A percentile compares a stretch with the other conserved stretches of the same genome.
Evolutionary conservation across 306 rosid genomes (phyloP).

Genomic region (Cajanus cajan): DNA sequence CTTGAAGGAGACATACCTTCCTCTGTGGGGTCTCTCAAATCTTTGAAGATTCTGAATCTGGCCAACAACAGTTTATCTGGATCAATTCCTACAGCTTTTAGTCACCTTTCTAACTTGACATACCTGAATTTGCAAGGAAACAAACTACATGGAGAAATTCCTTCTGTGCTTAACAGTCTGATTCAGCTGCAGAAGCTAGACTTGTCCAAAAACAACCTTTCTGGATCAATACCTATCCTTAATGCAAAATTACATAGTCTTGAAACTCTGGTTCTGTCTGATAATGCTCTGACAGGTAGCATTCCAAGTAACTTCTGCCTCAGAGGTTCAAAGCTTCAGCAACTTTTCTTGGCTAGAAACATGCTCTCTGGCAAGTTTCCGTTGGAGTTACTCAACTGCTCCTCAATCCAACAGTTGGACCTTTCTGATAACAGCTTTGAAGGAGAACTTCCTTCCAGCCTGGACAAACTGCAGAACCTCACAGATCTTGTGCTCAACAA

Average conservation of each 20-base stretch:
- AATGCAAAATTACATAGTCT: constrained; percentile 49
- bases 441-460: constrained; percentile 68
- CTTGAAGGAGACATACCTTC: constrained; percentile 67
- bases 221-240: constrained; percentile 62
- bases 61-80: constrained; percentile 89
- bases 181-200: constrained; percentile 66
- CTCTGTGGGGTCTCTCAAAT: constrained; percentile 56
- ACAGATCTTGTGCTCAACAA: constrained; percentile 80
- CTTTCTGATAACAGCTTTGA: constrained; percentile 72
- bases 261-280: constrained; percentile 61
- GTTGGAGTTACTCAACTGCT: constrained; percentile 59
- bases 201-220: constrained; percentile 75
- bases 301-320: constrained; percentile 72
- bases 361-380: constrained; percentile 74
- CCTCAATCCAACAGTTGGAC: constrained; percentile 79
- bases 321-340: constrained; percentile 52
- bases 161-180: constrained; percentile 63
- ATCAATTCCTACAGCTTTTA: constrained; percentile 59
- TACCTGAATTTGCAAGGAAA: constrained; percentile 85
- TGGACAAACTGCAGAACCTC: constrained; percentile 59
- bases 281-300: constrained; percentile 71
- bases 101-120: constrained; percentile 57
- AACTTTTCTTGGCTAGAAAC: constrained; percentile 71
- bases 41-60: constrained; percentile 64
- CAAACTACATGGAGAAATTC: constrained; percentile 67